Evolutionary conservation across 2,329 filamentous ascomycete genomes (phyloP).

Genomic region (Diplocarpon mali): DNA sequence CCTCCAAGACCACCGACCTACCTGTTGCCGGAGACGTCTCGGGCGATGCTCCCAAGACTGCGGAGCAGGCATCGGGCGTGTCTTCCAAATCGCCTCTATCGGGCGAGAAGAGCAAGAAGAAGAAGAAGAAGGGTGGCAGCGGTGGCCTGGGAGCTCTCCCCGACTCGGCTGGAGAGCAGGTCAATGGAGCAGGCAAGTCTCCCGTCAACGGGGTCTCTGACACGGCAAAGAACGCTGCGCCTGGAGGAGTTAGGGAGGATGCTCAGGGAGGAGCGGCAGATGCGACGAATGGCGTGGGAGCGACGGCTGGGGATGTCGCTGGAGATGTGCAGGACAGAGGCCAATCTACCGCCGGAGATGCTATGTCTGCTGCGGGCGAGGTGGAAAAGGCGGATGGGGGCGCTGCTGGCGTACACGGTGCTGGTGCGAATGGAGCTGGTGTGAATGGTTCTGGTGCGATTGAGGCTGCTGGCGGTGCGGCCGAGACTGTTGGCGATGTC

Average conservation of each 20-base stretch:
- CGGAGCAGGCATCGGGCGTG: background rate
- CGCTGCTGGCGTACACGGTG: background rate
- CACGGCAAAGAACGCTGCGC: background rate
- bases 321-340: conserved; percentile 2
- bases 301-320: conserved; percentile 5
- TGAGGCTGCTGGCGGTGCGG: background rate
- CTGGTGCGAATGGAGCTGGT: background rate
- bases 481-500: conserved; percentile 5
- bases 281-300: conserved; percentile 3
- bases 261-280: conserved; percentile 3
- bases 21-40: background rate
- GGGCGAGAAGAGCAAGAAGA: background rate
- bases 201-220: conserved; percentile 3
- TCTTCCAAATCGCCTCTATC: background rate
- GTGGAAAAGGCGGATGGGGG: background rate
- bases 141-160: conserved; percentile 3
- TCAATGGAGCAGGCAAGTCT: conserved; percentile 1
- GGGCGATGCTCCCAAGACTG: background rate
- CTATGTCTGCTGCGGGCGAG: background rate
- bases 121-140: conserved; percentile 1
- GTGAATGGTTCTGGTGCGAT: background rate
- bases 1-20: background rate
- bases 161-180: conserved; percentile 2
- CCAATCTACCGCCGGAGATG: background rate
- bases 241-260: background rate